Percentiles rank a stretch among this genome's conserved stretches.
phyloP scores from a whole-genome alignment of 2,329 filamentous ascomycete species.

The Thyridium curvatum region DNA sequence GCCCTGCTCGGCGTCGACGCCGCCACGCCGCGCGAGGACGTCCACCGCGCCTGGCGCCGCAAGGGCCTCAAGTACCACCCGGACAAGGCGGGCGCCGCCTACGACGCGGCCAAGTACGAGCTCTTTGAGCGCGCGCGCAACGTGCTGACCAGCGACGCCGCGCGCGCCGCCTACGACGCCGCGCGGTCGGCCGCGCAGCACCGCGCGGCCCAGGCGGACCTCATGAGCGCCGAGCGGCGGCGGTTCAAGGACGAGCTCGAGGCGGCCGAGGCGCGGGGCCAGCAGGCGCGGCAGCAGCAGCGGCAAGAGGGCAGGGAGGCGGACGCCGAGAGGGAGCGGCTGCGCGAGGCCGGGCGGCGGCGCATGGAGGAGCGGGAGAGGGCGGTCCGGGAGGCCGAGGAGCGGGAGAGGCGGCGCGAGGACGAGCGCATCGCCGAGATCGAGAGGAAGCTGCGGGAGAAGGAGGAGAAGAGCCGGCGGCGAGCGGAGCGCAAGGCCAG shows the following conservation, averaged over 20 bases:
- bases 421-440: slow-evolving; percentile 35
- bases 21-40: slow-evolving; percentile 61
- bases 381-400: slow-evolving; percentile 33
- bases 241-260: slow-evolving; percentile 85
- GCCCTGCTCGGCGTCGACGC: slow-evolving; percentile 63
- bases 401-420: slow-evolving; percentile 29
- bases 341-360: slow-evolving; percentile 25
- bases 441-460: slow-evolving; percentile 34
- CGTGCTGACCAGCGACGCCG: slow-evolving; percentile 64
- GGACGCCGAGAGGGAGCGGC: slow-evolving; percentile 20
- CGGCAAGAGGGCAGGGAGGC: slow-evolving; percentile 1
- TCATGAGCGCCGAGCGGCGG: slow-evolving; percentile 66
- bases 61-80: slow-evolving; percentile 83
- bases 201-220: slow-evolving; percentile 63
- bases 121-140: slow-evolving; percentile 81
- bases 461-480: slow-evolving; percentile 27
- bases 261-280: slow-evolving; percentile 53
- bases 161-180: slow-evolving; percentile 73
- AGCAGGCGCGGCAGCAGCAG: slow-evolving; percentile 14
- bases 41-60: slow-evolving; percentile 77
- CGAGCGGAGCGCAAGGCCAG: slow-evolving; percentile 34
- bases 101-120: slow-evolving; percentile 79
- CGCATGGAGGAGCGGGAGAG: slow-evolving; percentile 33
- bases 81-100: slow-evolving; percentile 74
- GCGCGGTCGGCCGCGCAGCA: slow-evolving; percentile 65